Conservation (phyloP, 2,329 filamentous ascomycete genomes). For the Parastagonospora nodorum region DNA sequence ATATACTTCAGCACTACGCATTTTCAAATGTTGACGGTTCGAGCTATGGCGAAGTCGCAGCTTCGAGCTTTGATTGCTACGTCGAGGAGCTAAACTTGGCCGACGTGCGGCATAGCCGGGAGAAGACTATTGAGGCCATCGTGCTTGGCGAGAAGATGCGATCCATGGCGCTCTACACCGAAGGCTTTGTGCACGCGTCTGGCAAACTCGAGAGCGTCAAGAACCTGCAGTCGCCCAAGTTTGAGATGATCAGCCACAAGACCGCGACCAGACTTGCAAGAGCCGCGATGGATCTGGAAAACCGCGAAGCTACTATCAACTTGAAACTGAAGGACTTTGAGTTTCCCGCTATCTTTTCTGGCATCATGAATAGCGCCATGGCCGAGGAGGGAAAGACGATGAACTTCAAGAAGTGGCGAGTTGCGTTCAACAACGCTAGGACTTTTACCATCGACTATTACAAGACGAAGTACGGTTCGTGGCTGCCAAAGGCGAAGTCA, state of each 20-base stretch:
- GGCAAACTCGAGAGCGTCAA: slow-evolving; percentile 81
- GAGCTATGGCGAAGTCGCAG: slow-evolving; percentile 66
- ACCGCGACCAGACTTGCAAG: slow-evolving; percentile 83
- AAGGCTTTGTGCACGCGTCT: slow-evolving; percentile 88
- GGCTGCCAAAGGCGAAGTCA: slow-evolving; percentile 89
- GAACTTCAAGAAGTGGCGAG: slow-evolving; percentile 83
- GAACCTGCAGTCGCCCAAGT: slow-evolving; percentile 70
- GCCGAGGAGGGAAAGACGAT: slow-evolving; percentile 76
- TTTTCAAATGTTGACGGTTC: slow-evolving; percentile 67
- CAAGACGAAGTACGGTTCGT: slow-evolving; percentile 69
- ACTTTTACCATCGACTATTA: slow-evolving; percentile 75
- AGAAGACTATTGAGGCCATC: slow-evolving; percentile 87
- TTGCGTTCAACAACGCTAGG: slow-evolving; percentile 74
- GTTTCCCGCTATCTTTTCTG: slow-evolving; percentile 86
- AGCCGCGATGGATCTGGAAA: slow-evolving; percentile 78
- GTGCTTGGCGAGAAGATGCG: slow-evolving; percentile 89
- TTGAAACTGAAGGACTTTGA: slow-evolving; percentile 83
- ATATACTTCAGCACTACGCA: slow-evolving; percentile 61
- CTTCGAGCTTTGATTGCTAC: slow-evolving; percentile 72
- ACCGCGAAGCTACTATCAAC: slow-evolving; percentile 72
- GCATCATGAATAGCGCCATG: slow-evolving; percentile 82
- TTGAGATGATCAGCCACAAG: slow-evolving; percentile 68
- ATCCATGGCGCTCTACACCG: slow-evolving; percentile 80
- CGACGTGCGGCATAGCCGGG: slow-evolving; percentile 79
- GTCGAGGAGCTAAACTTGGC: slow-evolving; percentile 76